Evolutionary conservation across 2,329 filamentous ascomycete genomes (phyloP), one percentile per base, ranked within the genome.

Genomic region (Trichoderma sp.): DNA sequence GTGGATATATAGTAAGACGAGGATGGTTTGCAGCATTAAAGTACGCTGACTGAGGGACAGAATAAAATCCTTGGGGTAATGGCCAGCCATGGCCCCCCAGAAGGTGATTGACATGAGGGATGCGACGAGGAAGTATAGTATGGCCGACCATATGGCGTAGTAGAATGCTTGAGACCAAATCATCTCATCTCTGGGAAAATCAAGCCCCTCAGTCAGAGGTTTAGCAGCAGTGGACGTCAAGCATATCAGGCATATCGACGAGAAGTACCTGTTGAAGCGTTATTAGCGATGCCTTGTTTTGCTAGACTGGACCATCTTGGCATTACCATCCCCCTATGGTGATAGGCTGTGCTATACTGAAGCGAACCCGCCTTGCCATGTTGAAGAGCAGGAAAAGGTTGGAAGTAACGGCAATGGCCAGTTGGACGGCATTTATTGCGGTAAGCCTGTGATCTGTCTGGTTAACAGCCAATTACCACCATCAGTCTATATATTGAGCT

Each of bases 1-100:
- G 0, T 92, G 88, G 0, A 97, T 82, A 83, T 96, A 97, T 59
- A 92, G 81, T 63, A 97, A 89, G 76, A 96, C 92, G 68, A 92
- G 83, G 79, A 96, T 96, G 1, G 93, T 97, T 79, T 97, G 94
- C 33, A 97, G 81, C 84, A 97, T 97, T 27, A 97, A 82, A 0
- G 93, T 97, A 11, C 94, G 87, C 78, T 97, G 94, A 71, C 91
- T 91, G 65, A 90, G 87, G 0, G 91, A 94, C 29, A 97, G 84
- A 73, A 86, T 83, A 73, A 97, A 97, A 75, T 93, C 90, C 73
- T 92, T 91, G 7, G 86, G 86, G 74, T 97, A 97, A 73, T 92
- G 91, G 1, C 84, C 83, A 0, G 76, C 75, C 19, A 88, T 87
- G 58, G 94, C 94, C 10, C 93, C 93, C 68, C 90, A 85, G 81